phyloP scores from a whole-genome alignment of 257 asterid genomes.

The Forsythia viridissima region DNA sequence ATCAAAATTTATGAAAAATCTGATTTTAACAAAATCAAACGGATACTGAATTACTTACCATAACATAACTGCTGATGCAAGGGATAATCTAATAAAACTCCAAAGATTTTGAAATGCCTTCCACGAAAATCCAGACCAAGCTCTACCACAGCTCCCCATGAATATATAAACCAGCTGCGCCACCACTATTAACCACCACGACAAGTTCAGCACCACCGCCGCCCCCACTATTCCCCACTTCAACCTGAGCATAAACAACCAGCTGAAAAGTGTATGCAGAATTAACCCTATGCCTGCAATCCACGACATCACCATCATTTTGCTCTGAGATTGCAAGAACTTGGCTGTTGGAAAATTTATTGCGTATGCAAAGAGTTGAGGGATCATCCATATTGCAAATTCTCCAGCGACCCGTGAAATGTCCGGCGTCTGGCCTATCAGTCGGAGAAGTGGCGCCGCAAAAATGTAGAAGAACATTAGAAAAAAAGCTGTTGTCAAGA shows the following conservation, averaged over 20 bases:
- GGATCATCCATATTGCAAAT: slow-evolving; percentile 60
- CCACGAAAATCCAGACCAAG: slow-evolving; percentile 61
- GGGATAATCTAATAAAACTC: slow-evolving; percentile 45
- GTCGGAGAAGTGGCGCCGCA: slow-evolving; percentile 34
- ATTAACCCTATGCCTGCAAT: slow-evolving; percentile 40
- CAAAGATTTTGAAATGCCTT: slow-evolving; percentile 50
- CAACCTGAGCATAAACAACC: slow-evolving; percentile 53
- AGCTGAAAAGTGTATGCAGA: slow-evolving; percentile 45
- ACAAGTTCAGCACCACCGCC: slow-evolving; percentile 47
- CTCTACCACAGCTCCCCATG: slow-evolving; percentile 44
- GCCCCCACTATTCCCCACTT: slow-evolving; percentile 59
- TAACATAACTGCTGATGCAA: slow-evolving; percentile 62
- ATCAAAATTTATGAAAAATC: too few species aligned
- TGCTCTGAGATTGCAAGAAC: slow-evolving; percentile 69
- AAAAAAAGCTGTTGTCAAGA: slow-evolving; percentile 35
- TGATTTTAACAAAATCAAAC: too few species aligned
- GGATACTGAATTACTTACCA: slow-evolving; percentile 31
- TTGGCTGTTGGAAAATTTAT: slow-evolving; percentile 56
- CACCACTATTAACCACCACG: slow-evolving; percentile 65
- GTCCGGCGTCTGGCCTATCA: slow-evolving; percentile 50
- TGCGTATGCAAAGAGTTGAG: slow-evolving; percentile 69
- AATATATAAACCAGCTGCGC: slow-evolving; percentile 48
- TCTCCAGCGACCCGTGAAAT: slow-evolving; percentile 57
- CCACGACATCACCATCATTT: slow-evolving; percentile 60
- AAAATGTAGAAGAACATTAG: slow-evolving; percentile 46